Evolutionary conservation across 1,139 yeast species (phyloP).

Genomic region (Protomyces arabidopsidicola): DNA sequence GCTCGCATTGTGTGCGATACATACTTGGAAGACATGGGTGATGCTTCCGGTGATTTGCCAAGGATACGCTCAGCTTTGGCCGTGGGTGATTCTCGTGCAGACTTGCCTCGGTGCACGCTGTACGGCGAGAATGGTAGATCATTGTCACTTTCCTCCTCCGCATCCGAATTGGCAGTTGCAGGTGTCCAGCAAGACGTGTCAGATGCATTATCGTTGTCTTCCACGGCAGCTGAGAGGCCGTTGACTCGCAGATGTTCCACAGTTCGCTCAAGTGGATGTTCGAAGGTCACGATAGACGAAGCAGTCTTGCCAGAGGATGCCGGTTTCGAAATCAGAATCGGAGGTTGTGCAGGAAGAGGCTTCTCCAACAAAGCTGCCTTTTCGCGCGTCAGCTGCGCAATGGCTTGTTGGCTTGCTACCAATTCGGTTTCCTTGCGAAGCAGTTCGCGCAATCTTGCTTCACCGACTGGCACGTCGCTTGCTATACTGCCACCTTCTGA

Average conservation of each 20-base stretch:
- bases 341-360: neutral
- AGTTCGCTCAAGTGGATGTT: neutral
- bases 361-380: neutral
- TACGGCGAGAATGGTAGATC: neutral
- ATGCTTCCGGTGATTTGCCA: constrained; percentile 2
- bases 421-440: neutral
- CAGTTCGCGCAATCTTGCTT: neutral
- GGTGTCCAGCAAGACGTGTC: neutral
- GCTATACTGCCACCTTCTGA: neutral
- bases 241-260: neutral
- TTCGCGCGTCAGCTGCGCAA: neutral
- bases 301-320: neutral
- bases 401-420: neutral
- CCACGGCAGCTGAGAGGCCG: neutral
- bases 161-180: neutral
- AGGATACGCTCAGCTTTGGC: constrained; percentile 20
- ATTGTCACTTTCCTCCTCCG: neutral
- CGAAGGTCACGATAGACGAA: too few species aligned
- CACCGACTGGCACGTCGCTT: neutral
- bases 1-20: constrained; percentile 12
- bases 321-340: neutral
- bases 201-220: neutral
- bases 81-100: neutral
- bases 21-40: constrained; percentile 5
- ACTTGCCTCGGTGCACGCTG: neutral